Conservation (phyloP, 108 stramenopile genomes). For the Nitzschia palea region DNA sequence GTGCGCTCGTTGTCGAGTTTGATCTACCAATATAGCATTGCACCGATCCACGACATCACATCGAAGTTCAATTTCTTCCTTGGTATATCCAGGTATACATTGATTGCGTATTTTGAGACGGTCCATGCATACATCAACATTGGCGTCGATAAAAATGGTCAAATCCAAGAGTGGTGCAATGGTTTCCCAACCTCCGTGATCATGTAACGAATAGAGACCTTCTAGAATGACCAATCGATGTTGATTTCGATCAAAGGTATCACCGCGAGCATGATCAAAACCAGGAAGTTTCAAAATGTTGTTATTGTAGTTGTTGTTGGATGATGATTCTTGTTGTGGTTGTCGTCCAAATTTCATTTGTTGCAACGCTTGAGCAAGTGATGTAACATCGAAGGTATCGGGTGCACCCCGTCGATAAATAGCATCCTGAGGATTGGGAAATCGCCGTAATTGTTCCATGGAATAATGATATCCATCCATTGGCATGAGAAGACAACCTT, state of each 20-base stretch:
- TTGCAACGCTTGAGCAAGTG: neutral
- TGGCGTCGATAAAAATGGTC: slow-evolving; percentile 38
- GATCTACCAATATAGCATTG: slow-evolving; percentile 29
- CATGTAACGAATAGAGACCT: slow-evolving; percentile 47
- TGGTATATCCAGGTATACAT: slow-evolving; percentile 54
- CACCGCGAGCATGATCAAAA: slow-evolving; percentile 53
- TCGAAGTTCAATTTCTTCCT: slow-evolving; percentile 49
- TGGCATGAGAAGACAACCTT: neutral
- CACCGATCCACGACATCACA: slow-evolving; percentile 46
- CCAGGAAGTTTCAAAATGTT: slow-evolving; percentile 32
- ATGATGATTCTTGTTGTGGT: too few species aligned
- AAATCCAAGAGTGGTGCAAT: slow-evolving; percentile 34
- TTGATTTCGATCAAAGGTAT: slow-evolving; percentile 30
- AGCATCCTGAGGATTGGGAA: slow-evolving; percentile 29
- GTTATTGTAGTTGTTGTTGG: too few species aligned
- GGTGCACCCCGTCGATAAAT: slow-evolving; percentile 46
- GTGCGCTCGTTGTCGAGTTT: neutral
- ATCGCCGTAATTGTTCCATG: slow-evolving; percentile 6
- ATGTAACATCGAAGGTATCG: slow-evolving; percentile 37
- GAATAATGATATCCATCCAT: slow-evolving; percentile 36
- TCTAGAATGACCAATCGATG: slow-evolving; percentile 42
- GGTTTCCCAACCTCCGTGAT: slow-evolving; percentile 41
- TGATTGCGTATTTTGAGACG: slow-evolving; percentile 47
- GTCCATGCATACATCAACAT: slow-evolving; percentile 45
- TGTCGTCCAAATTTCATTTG: neutral